Conservation (phyloP, 2,329 filamentous ascomycete species). For the Talaromyces islandicus region DNA sequence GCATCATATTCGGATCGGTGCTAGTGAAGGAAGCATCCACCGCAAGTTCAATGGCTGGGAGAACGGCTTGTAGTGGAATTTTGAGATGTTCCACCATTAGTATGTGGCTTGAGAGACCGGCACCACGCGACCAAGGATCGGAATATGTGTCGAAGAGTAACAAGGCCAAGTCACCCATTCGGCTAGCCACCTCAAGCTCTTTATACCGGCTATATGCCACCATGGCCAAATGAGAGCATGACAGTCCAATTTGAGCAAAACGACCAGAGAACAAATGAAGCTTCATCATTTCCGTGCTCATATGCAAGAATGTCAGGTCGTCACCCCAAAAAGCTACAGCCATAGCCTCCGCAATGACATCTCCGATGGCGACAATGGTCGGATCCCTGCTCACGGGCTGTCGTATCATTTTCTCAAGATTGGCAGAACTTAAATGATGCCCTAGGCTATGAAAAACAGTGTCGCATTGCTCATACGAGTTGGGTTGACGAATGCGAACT, state of each 20-base stretch:
- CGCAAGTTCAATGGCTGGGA: constrained; percentile 49
- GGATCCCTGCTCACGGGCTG: constrained; percentile 39
- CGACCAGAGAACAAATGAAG: constrained; percentile 50
- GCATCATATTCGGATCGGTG: constrained; percentile 53
- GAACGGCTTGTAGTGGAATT: constrained; percentile 45
- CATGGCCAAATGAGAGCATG: constrained; percentile 53
- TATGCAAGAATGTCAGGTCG: constrained; percentile 53
- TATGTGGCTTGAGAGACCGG: constrained; percentile 52
- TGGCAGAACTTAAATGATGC: constrained; percentile 55
- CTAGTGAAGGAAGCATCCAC: constrained; percentile 52
- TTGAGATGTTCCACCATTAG: constrained; percentile 58
- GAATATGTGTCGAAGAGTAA: constrained; percentile 48
- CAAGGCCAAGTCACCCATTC: constrained; percentile 49
- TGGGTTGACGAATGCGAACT: constrained; percentile 58
- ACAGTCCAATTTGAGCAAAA: constrained; percentile 53
- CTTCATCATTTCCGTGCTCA: constrained; percentile 53
- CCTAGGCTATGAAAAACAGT: constrained; percentile 61
- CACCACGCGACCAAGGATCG: constrained; percentile 49
- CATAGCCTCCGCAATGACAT: constrained; percentile 54
- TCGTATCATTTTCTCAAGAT: constrained; percentile 35
- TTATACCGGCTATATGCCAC: constrained; percentile 53
- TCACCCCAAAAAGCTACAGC: constrained; percentile 57
- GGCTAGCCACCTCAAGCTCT: constrained; percentile 49
- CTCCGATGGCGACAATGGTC: constrained; percentile 41
- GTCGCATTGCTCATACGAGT: constrained; percentile 73